phyloP scores from a whole-genome alignment of 2,329 filamentous ascomycete genomes.

The Colletotrichum endophyticum region DNA sequence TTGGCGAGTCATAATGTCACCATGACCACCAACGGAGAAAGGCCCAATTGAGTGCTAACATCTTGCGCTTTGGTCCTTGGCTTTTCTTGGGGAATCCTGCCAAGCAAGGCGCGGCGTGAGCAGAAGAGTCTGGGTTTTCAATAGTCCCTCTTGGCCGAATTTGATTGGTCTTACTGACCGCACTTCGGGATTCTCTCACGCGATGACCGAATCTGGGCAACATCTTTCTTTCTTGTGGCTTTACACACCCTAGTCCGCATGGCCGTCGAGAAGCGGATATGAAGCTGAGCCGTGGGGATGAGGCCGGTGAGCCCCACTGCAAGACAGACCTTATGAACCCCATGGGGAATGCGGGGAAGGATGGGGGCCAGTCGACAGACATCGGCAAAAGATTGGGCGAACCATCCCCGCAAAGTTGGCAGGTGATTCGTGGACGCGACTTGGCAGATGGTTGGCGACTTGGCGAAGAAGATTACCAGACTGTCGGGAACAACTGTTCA shows the following conservation, averaged over 20 bases:
- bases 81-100: not conserved
- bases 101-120: not conserved
- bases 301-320: not conserved
- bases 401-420: not conserved
- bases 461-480: not conserved
- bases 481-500: not conserved
- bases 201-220: not conserved
- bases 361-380: not conserved
- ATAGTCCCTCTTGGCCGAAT: not conserved
- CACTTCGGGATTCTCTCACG: not conserved
- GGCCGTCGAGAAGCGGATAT: not conserved
- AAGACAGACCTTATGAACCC: not conserved
- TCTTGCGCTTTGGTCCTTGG: not conserved
- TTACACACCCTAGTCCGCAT: not conserved
- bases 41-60: not conserved
- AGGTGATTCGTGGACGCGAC: not conserved
- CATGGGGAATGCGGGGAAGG: not conserved
- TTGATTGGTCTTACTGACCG: not conserved
- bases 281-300: not conserved
- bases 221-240: not conserved
- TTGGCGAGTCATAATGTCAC: not conserved
- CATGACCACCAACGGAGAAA: not conserved
- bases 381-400: not conserved
- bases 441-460: slow-evolving; percentile 4
- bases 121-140: not conserved